Evolutionary conservation across 768 basidiomycete genomes (phyloP).

Genomic region (Mrakia hoshinonis): DNA sequence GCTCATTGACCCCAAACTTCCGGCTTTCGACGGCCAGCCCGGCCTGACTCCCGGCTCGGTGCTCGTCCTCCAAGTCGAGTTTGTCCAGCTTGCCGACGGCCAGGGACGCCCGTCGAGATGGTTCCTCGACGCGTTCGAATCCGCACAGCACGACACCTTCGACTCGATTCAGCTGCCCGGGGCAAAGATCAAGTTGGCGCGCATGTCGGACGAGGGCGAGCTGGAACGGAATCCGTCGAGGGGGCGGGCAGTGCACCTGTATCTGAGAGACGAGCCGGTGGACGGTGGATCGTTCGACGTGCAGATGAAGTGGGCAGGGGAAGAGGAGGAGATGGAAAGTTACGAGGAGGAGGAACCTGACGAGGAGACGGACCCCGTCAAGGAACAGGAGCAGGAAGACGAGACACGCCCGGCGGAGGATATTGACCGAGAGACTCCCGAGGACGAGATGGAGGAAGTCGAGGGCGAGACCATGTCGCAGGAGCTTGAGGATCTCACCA

Average conservation of each 20-base stretch:
- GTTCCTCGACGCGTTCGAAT: conserved; percentile 11
- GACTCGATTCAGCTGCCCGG: not conserved
- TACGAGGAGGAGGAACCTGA: no score
- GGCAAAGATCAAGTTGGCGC: not conserved
- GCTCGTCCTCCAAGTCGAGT: conserved; percentile 11
- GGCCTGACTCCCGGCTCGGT: not conserved
- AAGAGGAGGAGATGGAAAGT: no score
- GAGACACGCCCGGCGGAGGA: no score
- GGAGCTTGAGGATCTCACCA: not conserved
- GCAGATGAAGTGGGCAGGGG: no score
- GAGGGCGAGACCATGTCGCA: not conserved
- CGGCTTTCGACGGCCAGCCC: not conserved
- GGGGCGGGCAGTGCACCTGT: not conserved
- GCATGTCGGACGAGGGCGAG: not conserved
- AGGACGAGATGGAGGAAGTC: conserved; percentile 5
- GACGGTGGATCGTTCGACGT: no score
- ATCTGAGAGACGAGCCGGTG: no score
- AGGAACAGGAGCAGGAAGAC: no score
- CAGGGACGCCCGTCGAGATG: not conserved
- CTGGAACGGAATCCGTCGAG: not conserved
- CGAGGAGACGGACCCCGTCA: no score
- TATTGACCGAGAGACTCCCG: not conserved
- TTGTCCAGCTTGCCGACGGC: conserved; percentile 4
- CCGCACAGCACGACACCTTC: not conserved
- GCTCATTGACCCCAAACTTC: not conserved